Evolutionary conservation across 2,329 filamentous ascomycete genomes (phyloP), one percentile per base, ranked within the genome.

Genomic region (Aspergillus nomiae): DNA sequence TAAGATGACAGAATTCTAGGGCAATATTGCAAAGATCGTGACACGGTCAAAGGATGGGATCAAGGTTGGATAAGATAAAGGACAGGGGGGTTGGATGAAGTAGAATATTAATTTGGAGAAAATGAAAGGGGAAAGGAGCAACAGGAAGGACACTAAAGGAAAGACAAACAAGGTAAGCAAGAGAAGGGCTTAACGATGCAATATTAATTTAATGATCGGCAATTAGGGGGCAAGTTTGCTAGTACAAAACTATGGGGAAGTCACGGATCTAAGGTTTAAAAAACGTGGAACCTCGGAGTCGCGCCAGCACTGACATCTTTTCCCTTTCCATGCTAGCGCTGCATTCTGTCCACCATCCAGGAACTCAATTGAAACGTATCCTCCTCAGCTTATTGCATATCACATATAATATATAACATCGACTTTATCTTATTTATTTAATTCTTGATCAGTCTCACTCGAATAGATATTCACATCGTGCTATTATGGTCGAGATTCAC

Each of bases 151-250:
- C 48, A 32, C 14, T 55, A 28, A 55, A 55, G 51, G 51, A 55
- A 32, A 24, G 51, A 54, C 28, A 16, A 19, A n/a, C 28, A 32
- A 55, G 32, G 51, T 38, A 38, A 55, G 51, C 30, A 38, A 24
- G 9, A 54, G 30, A 6, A 38, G 21, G 11, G 11, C n/a, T 36
- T 8, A 26, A 16, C 32, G 16, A n/a, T 28, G n/a, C 2, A 26
- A 55, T 36, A 55, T 38, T 38, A 55, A 55, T 55, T 55, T 55
- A 55, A 55, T 55, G 51, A 55, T 55, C 51, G 32, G 34, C 51
- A 55, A 21, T 26, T 21, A 21, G 21, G 32, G 51, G 51, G 51
- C 2, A 38, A 26, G 36, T 54, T 54, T 24, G 21, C 21, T 24
- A 24, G 21, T 24, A 24, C 21, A 24, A 24, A 24, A 41, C 16